Percentiles rank a stretch among this genome's conserved stretches.
Evolutionary conservation across 2,329 filamentous ascomycete species (phyloP).

Genomic region (Fusarium sp.): DNA sequence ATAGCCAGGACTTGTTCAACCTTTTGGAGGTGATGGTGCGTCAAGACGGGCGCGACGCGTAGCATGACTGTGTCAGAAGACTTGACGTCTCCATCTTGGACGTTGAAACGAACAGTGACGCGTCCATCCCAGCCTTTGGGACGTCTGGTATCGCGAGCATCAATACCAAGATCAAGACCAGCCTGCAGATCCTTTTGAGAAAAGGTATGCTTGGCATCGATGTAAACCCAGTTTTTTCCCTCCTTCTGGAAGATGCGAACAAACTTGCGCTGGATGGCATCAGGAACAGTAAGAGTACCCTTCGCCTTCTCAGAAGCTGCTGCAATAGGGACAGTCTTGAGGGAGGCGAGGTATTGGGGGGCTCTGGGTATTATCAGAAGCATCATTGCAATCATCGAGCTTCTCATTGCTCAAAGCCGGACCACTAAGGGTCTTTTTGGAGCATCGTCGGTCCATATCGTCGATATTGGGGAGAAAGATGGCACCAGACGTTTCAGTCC

Average conservation of each 20-base stretch:
- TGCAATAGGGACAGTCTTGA: conserved; percentile 47
- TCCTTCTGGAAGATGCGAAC: conserved; percentile 48
- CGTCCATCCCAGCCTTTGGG: conserved; percentile 43
- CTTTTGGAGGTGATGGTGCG: conserved; percentile 52
- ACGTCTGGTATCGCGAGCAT: conserved; percentile 47
- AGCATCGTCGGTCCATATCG: conserved; percentile 49
- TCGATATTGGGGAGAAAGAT: conserved; percentile 54
- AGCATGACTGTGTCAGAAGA: conserved; percentile 47
- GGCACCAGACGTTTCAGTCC: conserved; percentile 45
- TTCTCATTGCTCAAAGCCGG: conserved; percentile 25
- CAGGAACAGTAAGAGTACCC: conserved; percentile 21
- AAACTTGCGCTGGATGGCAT: conserved; percentile 1
- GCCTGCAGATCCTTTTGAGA: conserved; percentile 40
- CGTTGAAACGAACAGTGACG: conserved; percentile 45
- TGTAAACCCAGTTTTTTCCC: conserved; percentile 40
- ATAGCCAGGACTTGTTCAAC: conserved; percentile 41
- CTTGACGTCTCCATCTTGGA: conserved; percentile 31
- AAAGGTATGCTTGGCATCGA: conserved; percentile 45
- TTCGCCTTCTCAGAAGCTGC: conserved; percentile 9
- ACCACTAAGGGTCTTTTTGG: conserved; percentile 12
- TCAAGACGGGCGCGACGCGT: conserved; percentile 51
- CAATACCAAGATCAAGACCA: conserved; percentile 52
- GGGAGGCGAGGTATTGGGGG: conserved; percentile 47
- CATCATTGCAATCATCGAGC: conserved; percentile 51
- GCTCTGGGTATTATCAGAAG: conserved; percentile 48